Evolutionary conservation across 2,329 filamentous ascomycete species (phyloP), one percentile per base, ranked within the genome.

Genomic region (Tolypocladium ophioglossoides): DNA sequence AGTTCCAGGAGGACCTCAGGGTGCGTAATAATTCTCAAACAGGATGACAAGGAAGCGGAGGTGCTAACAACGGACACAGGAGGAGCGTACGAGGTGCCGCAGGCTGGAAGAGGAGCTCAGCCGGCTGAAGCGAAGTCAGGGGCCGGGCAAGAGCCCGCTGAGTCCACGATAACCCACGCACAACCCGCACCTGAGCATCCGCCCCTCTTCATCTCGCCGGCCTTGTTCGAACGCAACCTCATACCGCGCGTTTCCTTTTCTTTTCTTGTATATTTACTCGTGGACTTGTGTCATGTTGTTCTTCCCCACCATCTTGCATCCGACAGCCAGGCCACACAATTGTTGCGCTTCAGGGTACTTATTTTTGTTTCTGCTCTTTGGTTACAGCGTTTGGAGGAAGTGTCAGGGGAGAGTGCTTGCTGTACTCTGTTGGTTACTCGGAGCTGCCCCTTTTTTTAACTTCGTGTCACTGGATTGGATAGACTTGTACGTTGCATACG

Each of bases 1-100:
- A 75, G 66, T 80, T 78, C 68, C 77, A 80, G 58, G 77, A 80
- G 58, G 78, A 79, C 55, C 63, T 80, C 41, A 72, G 68, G 69
- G 77, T 78, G 64, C 62, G 75, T 62, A 34, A 41, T 34, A 11
- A 27, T 1, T 12, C 16, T 38, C 22, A 8, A 14, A 34, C 47
- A 52, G 16, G 20, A 38, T 11, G 14, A 35, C 24, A 24, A 12
- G 37, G 34, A 20, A 20, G 22, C 24, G 50, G 9, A n/a, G 24
- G 51, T 52, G 16, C 69, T 73, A 63, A 74, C 61, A 39, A 53
- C 6, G 4, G 2, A n/a, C 54, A 54, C 54, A 79, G 77, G 75
- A 77, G 69, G 78, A 80, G 58, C 76, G 78, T 62, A 61, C 66
- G 55, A 72, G 68, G 58, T 68, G 70, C 54, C 69, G 77, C 51